phyloP scores from a whole-genome alignment of 73 alveolate genomes.

The Tetrahymena borealis region DNA sequence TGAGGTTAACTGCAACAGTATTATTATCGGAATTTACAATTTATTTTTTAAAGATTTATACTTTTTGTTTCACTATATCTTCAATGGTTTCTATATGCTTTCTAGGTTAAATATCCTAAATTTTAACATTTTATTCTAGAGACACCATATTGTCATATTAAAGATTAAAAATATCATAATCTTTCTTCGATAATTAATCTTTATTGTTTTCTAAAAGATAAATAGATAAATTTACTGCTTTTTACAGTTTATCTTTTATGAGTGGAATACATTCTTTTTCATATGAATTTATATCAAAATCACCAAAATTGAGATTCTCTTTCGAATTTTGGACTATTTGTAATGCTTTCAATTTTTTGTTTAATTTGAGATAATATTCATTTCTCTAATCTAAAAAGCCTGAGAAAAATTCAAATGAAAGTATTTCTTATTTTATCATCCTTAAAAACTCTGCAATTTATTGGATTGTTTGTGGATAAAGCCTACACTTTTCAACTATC shows the following conservation, averaged over 20 bases:
- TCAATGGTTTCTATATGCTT: no score
- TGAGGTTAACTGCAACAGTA: no score
- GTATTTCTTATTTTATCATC: not conserved
- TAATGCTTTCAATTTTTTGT: not conserved
- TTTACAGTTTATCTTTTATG: not conserved
- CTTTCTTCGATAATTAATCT: not conserved
- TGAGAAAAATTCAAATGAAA: not conserved
- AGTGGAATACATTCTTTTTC: not conserved
- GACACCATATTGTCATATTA: no score
- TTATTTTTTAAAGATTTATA: no score
- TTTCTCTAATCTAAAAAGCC: not conserved
- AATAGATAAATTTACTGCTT: not conserved
- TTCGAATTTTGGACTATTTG: not conserved
- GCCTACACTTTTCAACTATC: not conserved
- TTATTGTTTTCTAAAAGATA: no score
- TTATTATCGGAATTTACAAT: no score
- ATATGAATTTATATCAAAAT: not conserved
- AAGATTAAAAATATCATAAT: not conserved
- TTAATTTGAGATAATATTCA: not conserved
- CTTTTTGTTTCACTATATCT: no score
- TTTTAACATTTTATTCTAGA: no score
- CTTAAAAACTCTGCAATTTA: not conserved
- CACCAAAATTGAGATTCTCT: not conserved
- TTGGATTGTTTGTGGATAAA: not conserved
- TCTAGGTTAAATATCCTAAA: no score